Evolutionary conservation across 768 basidiomycete genomes (phyloP).

Genomic region (Paxillus ammoniavirescens): DNA sequence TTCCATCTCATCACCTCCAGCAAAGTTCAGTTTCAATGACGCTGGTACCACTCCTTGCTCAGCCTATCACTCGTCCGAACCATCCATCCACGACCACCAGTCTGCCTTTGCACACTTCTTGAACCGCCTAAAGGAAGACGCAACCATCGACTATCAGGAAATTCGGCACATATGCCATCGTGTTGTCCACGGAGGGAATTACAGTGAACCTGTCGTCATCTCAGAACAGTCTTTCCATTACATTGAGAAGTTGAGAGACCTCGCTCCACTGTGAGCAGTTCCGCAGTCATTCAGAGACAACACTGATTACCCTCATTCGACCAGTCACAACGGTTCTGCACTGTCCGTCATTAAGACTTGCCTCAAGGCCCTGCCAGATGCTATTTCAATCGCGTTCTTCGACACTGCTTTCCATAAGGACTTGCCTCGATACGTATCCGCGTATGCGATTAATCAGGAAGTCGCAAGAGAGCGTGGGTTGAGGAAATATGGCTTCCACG

Average conservation of each 20-base stretch:
- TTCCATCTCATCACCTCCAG: conserved; percentile 56
- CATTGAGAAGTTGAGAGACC: conserved; percentile 70
- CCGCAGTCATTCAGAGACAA: background rate
- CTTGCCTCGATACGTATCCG: conserved; percentile 73
- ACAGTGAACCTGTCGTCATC: conserved; percentile 67
- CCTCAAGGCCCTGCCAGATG: conserved; percentile 57
- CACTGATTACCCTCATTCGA: background rate
- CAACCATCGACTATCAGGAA: conserved; percentile 39
- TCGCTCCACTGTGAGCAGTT: conserved; percentile 71
- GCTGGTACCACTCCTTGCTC: background rate
- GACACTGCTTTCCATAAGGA: conserved; percentile 84
- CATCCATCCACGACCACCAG: conserved; percentile 51
- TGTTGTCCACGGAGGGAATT: conserved; percentile 87
- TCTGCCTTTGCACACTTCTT: conserved; percentile 66
- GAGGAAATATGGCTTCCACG: conserved; percentile 92
- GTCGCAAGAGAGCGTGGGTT: conserved; percentile 65
- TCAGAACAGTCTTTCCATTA: conserved; percentile 67
- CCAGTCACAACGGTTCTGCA: conserved; percentile 62
- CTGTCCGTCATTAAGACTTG: conserved; percentile 61
- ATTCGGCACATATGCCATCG: conserved; percentile 68
- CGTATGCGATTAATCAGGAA: conserved; percentile 71
- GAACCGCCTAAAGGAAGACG: conserved; percentile 40
- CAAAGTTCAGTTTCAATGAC: conserved; percentile 45
- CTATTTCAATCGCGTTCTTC: conserved; percentile 80
- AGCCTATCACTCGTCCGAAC: conserved; percentile 16